phyloP scores from a whole-genome alignment of 2,329 filamentous ascomycete species.

The Penicillium sp. region DNA sequence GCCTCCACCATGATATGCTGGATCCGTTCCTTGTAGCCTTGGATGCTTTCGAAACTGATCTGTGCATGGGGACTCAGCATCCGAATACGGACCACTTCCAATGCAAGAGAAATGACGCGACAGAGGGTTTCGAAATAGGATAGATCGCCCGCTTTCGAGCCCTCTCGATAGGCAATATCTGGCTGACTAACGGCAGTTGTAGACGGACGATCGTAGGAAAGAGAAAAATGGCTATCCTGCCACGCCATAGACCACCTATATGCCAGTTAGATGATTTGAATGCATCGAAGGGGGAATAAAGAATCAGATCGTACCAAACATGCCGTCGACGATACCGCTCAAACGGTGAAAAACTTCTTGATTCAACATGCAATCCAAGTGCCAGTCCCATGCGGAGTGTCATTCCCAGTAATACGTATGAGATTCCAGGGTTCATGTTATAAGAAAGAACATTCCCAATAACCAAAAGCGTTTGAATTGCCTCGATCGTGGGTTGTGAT shows the following conservation, averaged over 20 bases:
- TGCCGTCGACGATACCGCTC: conserved; percentile 44
- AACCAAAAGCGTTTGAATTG: conserved; percentile 56
- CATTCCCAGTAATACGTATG: conserved; percentile 56
- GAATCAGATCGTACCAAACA: conserved; percentile 43
- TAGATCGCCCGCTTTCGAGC: conserved; percentile 45
- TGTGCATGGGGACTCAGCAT: conserved; percentile 50
- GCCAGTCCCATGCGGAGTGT: conserved; percentile 57
- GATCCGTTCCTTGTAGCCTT: conserved; percentile 53
- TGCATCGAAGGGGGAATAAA: no score
- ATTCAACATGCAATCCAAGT: conserved; percentile 55
- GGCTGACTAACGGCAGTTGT: conserved; percentile 51
- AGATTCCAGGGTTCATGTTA: conserved; percentile 60
- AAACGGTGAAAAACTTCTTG: conserved; percentile 48
- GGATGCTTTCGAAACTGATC: conserved; percentile 51
- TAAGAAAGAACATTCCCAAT: conserved; percentile 58
- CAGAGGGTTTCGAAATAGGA: conserved; percentile 56
- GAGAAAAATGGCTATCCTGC: conserved; percentile 59
- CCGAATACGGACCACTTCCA: conserved; percentile 56
- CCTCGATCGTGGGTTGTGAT: conserved; percentile 56
- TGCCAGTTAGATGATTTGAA: not conserved
- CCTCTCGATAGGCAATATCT: conserved; percentile 46
- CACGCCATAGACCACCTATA: conserved; percentile 57
- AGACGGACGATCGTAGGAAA: conserved; percentile 57
- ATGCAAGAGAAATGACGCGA: conserved; percentile 48
- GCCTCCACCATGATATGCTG: conserved; percentile 54